Conservation (phyloP, 495 filamentous ascomycete genomes). For the Aspergillus haitiensis region DNA sequence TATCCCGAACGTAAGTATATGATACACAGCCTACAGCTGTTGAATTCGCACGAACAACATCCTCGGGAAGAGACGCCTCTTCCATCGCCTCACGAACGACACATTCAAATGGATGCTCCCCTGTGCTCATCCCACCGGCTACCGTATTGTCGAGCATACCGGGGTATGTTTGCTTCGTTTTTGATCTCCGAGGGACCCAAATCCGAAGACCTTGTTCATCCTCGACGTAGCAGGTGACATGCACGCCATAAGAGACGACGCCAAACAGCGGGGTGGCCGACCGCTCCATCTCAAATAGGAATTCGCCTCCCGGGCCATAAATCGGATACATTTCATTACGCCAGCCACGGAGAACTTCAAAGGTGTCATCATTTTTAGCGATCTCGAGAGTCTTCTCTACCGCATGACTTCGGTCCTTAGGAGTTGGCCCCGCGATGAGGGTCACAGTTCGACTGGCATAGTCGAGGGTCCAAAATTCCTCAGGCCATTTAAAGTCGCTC, state of each 20-base stretch:
- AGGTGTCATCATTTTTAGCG: too few species aligned
- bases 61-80: slow-evolving; percentile 80
- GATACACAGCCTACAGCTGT: slow-evolving; percentile 69
- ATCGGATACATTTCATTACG: slow-evolving; percentile 85
- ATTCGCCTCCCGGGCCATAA: slow-evolving; percentile 62
- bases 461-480: slow-evolving; percentile 54
- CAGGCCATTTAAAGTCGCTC: slow-evolving; percentile 54
- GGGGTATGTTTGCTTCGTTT: slow-evolving; percentile 78
- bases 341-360: slow-evolving; percentile 79
- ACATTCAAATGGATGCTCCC: slow-evolving; percentile 74
- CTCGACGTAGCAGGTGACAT: slow-evolving; percentile 77
- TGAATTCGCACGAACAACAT: slow-evolving; percentile 60
- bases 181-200: slow-evolving; percentile 78
- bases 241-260: slow-evolving; percentile 83
- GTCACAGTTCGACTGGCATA: slow-evolving; percentile 47
- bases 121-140: slow-evolving; percentile 81
- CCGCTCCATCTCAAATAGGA: slow-evolving; percentile 78
- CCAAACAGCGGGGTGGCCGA: slow-evolving; percentile 79
- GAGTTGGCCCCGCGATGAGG: slow-evolving; percentile 43
- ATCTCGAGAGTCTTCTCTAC: slow-evolving; percentile 62
- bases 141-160: slow-evolving; percentile 93
- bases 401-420: slow-evolving; percentile 57
- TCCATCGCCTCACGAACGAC: slow-evolving; percentile 84
- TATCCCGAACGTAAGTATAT: slow-evolving; percentile 80
- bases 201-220: slow-evolving; percentile 65